Percentiles rank a stretch among this genome's conserved stretches.
phyloP scores from a whole-genome alignment of 2,329 filamentous ascomycete genomes.

The Rhexocercosporidium sp. region DNA sequence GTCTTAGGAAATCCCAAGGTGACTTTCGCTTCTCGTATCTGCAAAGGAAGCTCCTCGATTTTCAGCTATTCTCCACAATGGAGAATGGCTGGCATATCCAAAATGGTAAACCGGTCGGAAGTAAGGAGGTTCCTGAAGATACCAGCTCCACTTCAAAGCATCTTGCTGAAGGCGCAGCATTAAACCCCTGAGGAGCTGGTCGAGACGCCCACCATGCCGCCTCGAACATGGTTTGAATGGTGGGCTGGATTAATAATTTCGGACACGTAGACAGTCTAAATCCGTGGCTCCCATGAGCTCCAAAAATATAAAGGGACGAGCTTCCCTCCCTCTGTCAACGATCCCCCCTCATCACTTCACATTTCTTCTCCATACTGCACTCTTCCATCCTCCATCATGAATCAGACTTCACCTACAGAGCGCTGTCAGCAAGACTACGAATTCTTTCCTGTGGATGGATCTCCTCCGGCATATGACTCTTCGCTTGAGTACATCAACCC shows the following conservation, averaged over 20 bases:
- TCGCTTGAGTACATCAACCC: background rate
- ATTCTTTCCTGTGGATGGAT: background rate
- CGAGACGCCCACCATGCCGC: background rate
- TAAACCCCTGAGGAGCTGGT: slow-evolving; percentile 4
- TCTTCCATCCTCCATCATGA: background rate
- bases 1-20: background rate
- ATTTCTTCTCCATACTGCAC: background rate
- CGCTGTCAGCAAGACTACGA: background rate
- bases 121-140: background rate
- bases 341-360: background rate
- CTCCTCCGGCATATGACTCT: slow-evolving; percentile 2
- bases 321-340: background rate
- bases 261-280: slow-evolving; percentile 1
- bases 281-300: background rate
- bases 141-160: slow-evolving; percentile 5
- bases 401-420: background rate
- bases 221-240: slow-evolving; percentile 8
- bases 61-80: slow-evolving; percentile 1
- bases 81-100: background rate
- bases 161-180: background rate
- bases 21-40: slow-evolving; percentile 3
- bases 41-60: slow-evolving; percentile 4
- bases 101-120: slow-evolving; percentile 4
- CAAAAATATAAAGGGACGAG: slow-evolving; percentile 8
- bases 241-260: background rate